phyloP scores from a whole-genome alignment of 129 eudicot genomes.

The Daucus carota region DNA sequence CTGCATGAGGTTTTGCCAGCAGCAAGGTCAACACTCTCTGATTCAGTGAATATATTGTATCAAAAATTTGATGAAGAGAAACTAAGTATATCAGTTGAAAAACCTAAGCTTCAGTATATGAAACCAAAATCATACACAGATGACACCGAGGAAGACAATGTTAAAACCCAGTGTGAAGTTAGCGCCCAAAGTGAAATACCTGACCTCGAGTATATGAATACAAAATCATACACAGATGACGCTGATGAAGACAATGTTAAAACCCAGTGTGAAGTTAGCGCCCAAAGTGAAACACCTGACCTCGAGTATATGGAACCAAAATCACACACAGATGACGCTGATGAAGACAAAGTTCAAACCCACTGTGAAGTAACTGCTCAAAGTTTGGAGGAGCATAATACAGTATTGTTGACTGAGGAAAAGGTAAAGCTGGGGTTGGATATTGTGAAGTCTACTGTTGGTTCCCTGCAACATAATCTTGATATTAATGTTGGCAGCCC shows the following conservation, averaged over 20 bases:
- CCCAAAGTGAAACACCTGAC: slow-evolving; percentile 23
- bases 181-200: slow-evolving; percentile 17
- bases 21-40: slow-evolving; percentile 44
- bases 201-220: slow-evolving; percentile 25
- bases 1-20: slow-evolving; percentile 85
- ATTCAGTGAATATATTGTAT: slow-evolving; percentile 48
- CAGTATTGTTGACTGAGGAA: slow-evolving; percentile 31
- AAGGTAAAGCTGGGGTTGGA: slow-evolving; percentile 23
- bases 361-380: slow-evolving; percentile 31
- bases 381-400: slow-evolving; percentile 34
- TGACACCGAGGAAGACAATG: slow-evolving; percentile 23
- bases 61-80: slow-evolving; percentile 68
- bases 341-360: slow-evolving; percentile 14
- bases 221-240: slow-evolving; percentile 17
- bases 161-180: slow-evolving; percentile 31
- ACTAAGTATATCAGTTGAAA: slow-evolving; percentile 28
- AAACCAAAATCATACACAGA: slow-evolving; percentile 15
- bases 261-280: slow-evolving; percentile 30
- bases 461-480: slow-evolving; percentile 14
- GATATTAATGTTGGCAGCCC: not conserved
- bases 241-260: slow-evolving; percentile 18
- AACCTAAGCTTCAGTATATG: slow-evolving; percentile 26
- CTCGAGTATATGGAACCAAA: slow-evolving; percentile 23
- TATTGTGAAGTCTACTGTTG: slow-evolving; percentile 16
- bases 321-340: slow-evolving; percentile 19